Percentiles rank a stretch among this genome's conserved stretches.
Conservation (phyloP, 345 rosid genomes). For the Orychophragmus violaceus region DNA sequence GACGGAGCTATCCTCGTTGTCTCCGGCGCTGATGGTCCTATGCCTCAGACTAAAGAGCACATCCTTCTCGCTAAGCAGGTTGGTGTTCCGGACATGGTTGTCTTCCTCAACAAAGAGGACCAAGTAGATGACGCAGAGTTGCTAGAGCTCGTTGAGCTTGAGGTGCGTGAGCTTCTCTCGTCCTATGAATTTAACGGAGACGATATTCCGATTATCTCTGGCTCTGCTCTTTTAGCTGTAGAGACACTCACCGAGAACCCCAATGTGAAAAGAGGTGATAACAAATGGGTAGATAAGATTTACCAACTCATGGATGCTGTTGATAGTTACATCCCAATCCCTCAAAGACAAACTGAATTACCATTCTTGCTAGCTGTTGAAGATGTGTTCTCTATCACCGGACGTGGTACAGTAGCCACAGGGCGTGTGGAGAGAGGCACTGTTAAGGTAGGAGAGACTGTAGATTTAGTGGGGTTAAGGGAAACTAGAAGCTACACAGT, state of each 20-base stretch:
- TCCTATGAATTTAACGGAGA: constrained; percentile 84
- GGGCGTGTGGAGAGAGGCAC: constrained; percentile 91
- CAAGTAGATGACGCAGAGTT: constrained; percentile 92
- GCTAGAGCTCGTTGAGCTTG: constrained; percentile 79
- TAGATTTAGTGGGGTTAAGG: constrained; percentile 73
- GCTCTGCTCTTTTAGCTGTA: constrained; percentile 78
- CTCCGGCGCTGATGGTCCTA: constrained; percentile 84
- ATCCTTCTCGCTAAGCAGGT: constrained; percentile 82
- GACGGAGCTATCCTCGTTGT: constrained; percentile 87
- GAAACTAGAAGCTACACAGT: constrained; percentile 72
- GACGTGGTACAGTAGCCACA: constrained; percentile 88
- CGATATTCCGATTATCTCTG: constrained; percentile 74
- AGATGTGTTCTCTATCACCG: constrained; percentile 86
- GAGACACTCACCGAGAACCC: constrained; percentile 77
- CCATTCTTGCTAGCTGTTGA: constrained; percentile 86
- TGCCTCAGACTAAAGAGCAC: constrained; percentile 94
- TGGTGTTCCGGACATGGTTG: constrained; percentile 89
- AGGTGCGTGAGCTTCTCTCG: constrained; percentile 81
- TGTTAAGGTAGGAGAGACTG: constrained; percentile 64
- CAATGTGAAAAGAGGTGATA: constrained; percentile 58
- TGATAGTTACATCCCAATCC: constrained; percentile 78
- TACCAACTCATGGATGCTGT: constrained; percentile 86
- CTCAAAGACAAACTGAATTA: constrained; percentile 72
- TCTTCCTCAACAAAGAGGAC: constrained; percentile 83
- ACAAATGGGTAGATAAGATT: constrained; percentile 85